Base-by-base conservation (phyloP, 1,284 basidiomycete genomes). In the Schizophyllum commune region DNA sequence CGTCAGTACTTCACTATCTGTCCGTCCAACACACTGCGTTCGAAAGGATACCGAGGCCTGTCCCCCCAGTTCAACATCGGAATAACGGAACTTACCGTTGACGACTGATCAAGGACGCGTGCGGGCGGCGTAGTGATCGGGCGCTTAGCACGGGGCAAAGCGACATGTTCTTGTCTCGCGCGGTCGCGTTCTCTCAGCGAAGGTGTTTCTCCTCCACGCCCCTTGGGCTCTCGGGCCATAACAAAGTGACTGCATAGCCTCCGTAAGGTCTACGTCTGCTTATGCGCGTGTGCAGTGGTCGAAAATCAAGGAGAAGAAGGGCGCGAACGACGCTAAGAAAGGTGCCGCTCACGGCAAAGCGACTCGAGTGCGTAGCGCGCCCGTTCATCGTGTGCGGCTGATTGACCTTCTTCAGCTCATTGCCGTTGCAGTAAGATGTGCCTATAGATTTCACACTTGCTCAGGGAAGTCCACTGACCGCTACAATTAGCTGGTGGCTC, bases 231-330 rank as follows among this genome's bases (percentile, higher is more conserved):
- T 47, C 39, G 17, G 39, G 39, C 39, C 39, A 47, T 47, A 47
- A 47, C 8, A 47, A 47, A 47, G 39, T 47, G 39, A 2, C 39
- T 47, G 9, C 13, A 8, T 3, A 3, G 9, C 13, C 9, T 11
- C 9, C 17, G 17, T 9, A 13, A 47, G 39, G 9, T 47, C 17
- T 47, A 11, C 17, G 9, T 11, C 17, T 47, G 39, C 39, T 47
- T 17, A 47, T 17, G 39, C 39, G 3, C 39, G 9, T 47, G 17
- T 17, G 9, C 39, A 91, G 86, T 94, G 92, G 92, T 91, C 91
- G 2, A 94, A 94, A 79, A 94, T 94, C 71, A 88, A 91, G 71
- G 83, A 91, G 63, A 83, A 81, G 68, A 94, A 94, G 68, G 91
- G 89, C 11, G 77, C 79, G 1, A 86, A 82, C 59, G 92, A 94